phyloP scores from a whole-genome alignment of 345 rosid species.

The Firmiana major region DNA sequence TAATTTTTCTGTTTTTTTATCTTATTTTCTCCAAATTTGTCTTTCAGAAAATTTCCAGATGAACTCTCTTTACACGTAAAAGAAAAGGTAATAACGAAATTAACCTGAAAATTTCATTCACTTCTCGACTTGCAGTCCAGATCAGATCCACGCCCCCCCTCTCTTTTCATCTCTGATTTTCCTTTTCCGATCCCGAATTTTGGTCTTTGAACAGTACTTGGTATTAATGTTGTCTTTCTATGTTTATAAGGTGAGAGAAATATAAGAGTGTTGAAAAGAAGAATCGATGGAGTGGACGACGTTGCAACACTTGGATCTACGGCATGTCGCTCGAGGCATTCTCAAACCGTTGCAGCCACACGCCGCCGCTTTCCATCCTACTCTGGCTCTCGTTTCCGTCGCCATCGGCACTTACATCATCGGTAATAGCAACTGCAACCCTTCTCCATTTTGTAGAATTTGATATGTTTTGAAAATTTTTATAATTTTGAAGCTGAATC shows the following conservation, averaged over 20 bases:
- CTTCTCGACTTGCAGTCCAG: neutral
- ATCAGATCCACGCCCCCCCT: conserved; percentile 1
- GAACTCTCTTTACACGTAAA: neutral
- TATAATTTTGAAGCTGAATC: conserved; percentile 7
- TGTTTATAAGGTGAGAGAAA: neutral
- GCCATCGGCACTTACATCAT: conserved; percentile 69
- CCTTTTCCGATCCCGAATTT: neutral
- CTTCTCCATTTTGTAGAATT: neutral
- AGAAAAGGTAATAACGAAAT: neutral
- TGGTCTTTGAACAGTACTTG: neutral
- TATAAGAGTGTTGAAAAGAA: neutral
- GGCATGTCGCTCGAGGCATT: conserved; percentile 71
- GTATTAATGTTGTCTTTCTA: neutral
- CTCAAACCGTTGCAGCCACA: conserved; percentile 82
- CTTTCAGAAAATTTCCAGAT: neutral
- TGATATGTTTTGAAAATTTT: neutral
- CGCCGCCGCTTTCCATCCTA: conserved; percentile 80
- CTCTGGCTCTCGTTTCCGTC: conserved; percentile 72
- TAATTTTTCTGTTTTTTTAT: neutral
- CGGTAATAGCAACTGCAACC: conserved; percentile 34
- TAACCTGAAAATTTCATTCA: neutral
- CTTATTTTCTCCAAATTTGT: neutral
- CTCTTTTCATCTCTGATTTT: neutral
- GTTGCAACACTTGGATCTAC: conserved; percentile 95
- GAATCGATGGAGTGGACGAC: conserved; percentile 90